Evolutionary conservation across 2,329 filamentous ascomycete genomes (phyloP).

Genomic region (Claviceps quebecensis): DNA sequence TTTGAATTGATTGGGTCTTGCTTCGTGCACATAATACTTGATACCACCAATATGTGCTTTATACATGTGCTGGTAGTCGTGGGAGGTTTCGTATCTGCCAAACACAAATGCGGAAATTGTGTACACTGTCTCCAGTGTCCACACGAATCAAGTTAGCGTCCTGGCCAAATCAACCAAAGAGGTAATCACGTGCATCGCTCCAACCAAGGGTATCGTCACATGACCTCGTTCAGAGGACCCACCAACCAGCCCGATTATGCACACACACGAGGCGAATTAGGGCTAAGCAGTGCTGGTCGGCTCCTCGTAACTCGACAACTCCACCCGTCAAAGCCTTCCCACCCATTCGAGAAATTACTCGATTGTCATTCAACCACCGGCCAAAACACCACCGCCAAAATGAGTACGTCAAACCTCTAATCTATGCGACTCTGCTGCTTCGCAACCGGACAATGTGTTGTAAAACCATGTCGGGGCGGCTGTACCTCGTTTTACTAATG

Average conservation of each 20-base stretch:
- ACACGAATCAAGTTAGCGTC: background rate
- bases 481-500: conserved; percentile 11
- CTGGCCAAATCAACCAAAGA: background rate
- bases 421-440: background rate
- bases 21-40: too few species aligned
- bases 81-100: too few species aligned
- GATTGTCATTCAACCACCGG: conserved; percentile 25
- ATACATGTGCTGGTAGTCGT: too few species aligned
- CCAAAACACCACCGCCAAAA: conserved; percentile 36
- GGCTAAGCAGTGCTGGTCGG: conserved; percentile 15
- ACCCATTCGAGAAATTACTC: conserved; percentile 21
- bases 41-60: too few species aligned
- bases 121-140: background rate
- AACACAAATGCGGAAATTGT: too few species aligned
- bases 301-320: conserved; percentile 16
- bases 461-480: background rate
- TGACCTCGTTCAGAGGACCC: conserved; percentile 13
- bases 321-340: conserved; percentile 20
- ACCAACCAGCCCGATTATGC: conserved; percentile 10
- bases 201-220: conserved; percentile 16
- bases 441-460: background rate
- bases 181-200: background rate
- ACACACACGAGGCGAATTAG: conserved; percentile 18
- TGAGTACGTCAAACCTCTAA: conserved; percentile 32
- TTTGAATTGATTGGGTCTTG: too few species aligned